Conservation (phyloP, 2,329 filamentous ascomycete genomes). For the Chaetomiaceae sp. region DNA sequence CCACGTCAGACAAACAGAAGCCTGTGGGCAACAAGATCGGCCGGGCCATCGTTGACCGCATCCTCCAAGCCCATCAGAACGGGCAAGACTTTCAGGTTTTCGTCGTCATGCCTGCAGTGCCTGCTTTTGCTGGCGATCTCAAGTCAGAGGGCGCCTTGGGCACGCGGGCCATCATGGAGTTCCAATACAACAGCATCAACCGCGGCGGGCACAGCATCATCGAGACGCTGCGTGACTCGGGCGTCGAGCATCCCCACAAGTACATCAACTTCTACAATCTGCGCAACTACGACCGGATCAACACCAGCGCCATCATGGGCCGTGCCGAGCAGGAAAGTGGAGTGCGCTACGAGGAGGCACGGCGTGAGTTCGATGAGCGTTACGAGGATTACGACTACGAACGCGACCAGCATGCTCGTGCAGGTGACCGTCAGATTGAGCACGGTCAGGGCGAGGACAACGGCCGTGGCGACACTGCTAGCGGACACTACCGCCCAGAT, state of each 20-base stretch:
- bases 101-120: constrained; percentile 72
- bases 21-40: constrained; percentile 75
- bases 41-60: constrained; percentile 69
- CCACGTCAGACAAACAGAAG: constrained; percentile 61
- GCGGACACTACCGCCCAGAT: constrained; percentile 16
- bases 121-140: constrained; percentile 76
- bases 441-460: constrained; percentile 24
- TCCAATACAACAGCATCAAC: constrained; percentile 75
- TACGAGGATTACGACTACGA: constrained; percentile 34
- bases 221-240: constrained; percentile 58
- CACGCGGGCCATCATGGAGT: constrained; percentile 83
- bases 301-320: constrained; percentile 57
- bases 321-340: constrained; percentile 56
- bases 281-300: constrained; percentile 78
- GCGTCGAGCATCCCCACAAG: constrained; percentile 59
- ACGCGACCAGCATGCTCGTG: background rate
- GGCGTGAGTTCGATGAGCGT: constrained; percentile 56
- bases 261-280: constrained; percentile 85
- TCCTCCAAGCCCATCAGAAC: constrained; percentile 61
- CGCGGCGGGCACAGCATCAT: constrained; percentile 73
- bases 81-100: constrained; percentile 67
- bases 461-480: background rate
- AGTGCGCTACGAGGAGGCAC: constrained; percentile 60
- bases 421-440: background rate
- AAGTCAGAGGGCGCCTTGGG: constrained; percentile 65